Base-by-base conservation (phyloP, 179 eudicot species). In the Silene vulgaris region DNA sequence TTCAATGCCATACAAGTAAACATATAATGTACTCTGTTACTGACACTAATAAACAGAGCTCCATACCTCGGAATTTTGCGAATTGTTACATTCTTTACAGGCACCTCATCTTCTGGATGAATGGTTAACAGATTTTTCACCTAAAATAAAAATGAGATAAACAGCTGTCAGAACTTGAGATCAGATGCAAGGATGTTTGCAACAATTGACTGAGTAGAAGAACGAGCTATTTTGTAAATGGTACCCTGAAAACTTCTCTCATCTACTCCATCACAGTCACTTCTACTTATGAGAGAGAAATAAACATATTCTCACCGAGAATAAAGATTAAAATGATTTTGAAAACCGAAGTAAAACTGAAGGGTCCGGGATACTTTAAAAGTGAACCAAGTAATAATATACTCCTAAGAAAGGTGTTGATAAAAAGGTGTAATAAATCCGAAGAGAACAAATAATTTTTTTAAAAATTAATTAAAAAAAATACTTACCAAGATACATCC, bases 81-180 rank as follows among this genome's bases (percentile, higher is more conserved):
- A 75, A 95, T 90, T 8, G 97, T 95, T 67, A 93, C 99, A 85
- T 82, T 89, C 90, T 96, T 96, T 20, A 96, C 95, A 70, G 89
- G 97, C 35, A 85, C 78, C 79, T 86, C 84, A 76, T 96, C 99
- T 76, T 93, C 92, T 12, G 97, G 90, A 75, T 89, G 82, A 72
- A 90, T 80, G 69, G 97, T 92, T 26, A 96, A 84, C 80, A 96
- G 81, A 78, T 93, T 96, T 77, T 96, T 96, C 65, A 87, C 97
- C 97, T 95, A 43, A 48, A 74, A 35, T 23, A 60, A 43, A n/a
- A 28, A 20, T 19, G 40, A 76, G 81, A 61, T 45, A 48, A 19
- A 71, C 23, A 62, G 48, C 50, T 11, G 4, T 35, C 45, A 61
- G 29, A 37, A 23, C 26, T 71, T 37, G n/a, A 23, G 28, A 71